Conservation (phyloP, 345 rosid species). For the Eucalyptus tenuipes region DNA sequence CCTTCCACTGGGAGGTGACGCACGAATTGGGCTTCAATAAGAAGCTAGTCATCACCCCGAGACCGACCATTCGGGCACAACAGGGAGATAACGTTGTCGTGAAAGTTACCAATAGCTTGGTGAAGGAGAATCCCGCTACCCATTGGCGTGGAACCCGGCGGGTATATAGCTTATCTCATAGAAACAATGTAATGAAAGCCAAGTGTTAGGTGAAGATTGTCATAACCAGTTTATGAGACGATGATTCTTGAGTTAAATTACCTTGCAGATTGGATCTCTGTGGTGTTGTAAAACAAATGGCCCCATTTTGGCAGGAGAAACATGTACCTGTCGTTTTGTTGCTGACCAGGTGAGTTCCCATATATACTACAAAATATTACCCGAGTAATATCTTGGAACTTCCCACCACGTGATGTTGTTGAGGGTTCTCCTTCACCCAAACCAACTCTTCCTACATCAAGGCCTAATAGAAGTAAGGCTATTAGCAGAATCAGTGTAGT, state of each 20-base stretch:
- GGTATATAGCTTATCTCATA: slow-evolving; percentile 2
- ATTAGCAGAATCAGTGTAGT: background rate
- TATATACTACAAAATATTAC: background rate
- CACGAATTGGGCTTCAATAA: slow-evolving; percentile 45
- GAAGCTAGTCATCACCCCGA: slow-evolving; percentile 60
- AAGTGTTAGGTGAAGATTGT: background rate
- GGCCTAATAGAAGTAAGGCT: background rate
- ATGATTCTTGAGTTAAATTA: background rate
- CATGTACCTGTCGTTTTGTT: slow-evolving; percentile 45
- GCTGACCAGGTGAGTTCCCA: slow-evolving; percentile 51
- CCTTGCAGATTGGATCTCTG: slow-evolving; percentile 45
- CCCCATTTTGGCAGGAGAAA: slow-evolving; percentile 60
- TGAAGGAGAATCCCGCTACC: slow-evolving; percentile 49
- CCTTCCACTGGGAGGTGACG: slow-evolving; percentile 53
- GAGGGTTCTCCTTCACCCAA: background rate
- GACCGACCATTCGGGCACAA: slow-evolving; percentile 49
- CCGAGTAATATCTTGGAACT: background rate
- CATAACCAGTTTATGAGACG: background rate
- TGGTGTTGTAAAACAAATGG: slow-evolving; percentile 25
- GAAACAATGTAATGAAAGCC: too few relatives aligned
- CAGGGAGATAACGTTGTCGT: slow-evolving; percentile 60
- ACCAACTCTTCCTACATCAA: background rate
- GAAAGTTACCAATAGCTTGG: slow-evolving; percentile 47
- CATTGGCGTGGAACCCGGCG: slow-evolving; percentile 87
- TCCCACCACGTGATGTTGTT: too few relatives aligned